Evolutionary conservation across 768 basidiomycete species (phyloP).

Genomic region (Steccherinum ochraceum): DNA sequence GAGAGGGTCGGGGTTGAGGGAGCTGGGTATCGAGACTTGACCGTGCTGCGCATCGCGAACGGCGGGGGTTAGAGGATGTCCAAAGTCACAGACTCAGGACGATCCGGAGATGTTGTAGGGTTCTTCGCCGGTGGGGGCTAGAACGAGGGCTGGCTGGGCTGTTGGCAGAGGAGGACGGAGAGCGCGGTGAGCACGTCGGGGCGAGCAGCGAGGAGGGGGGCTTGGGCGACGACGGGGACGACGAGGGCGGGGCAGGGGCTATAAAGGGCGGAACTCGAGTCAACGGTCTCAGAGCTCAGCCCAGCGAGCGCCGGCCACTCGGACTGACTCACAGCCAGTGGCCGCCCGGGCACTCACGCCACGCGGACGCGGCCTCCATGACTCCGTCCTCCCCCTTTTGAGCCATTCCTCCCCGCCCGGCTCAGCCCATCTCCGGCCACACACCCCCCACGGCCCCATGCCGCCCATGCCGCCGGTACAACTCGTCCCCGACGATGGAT

Average conservation of each 20-base stretch:
- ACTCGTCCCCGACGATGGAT: too few relatives aligned
- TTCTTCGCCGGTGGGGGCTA: constrained; percentile 11
- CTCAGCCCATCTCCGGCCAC: not conserved
- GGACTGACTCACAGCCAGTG: not conserved
- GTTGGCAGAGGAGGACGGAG: not conserved
- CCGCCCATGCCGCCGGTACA: too few relatives aligned
- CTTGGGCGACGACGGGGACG: constrained; percentile 1
- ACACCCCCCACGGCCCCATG: too few relatives aligned
- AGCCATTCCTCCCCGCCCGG: not conserved
- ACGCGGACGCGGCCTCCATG: too few relatives aligned
- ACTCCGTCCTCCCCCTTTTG: too few relatives aligned
- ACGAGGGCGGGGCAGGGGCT: constrained; percentile 6
- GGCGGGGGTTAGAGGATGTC: constrained; percentile 14
- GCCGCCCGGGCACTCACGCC: too few relatives aligned
- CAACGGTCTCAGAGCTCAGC: too few relatives aligned
- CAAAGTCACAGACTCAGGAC: constrained; percentile 26
- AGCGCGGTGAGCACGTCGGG: constrained; percentile 3
- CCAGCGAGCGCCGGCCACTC: too few relatives aligned
- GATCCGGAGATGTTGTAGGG: constrained; percentile 17
- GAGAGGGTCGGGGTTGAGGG: constrained; percentile 7
- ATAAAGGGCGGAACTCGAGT: constrained; percentile 10
- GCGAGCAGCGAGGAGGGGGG: constrained; percentile 3
- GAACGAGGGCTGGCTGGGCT: not conserved
- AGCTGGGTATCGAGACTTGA: constrained; percentile 14
- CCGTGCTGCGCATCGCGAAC: constrained; percentile 18